Evolutionary conservation across 306 rosid genomes (phyloP).

Genomic region (Sicyos baderoa): DNA sequence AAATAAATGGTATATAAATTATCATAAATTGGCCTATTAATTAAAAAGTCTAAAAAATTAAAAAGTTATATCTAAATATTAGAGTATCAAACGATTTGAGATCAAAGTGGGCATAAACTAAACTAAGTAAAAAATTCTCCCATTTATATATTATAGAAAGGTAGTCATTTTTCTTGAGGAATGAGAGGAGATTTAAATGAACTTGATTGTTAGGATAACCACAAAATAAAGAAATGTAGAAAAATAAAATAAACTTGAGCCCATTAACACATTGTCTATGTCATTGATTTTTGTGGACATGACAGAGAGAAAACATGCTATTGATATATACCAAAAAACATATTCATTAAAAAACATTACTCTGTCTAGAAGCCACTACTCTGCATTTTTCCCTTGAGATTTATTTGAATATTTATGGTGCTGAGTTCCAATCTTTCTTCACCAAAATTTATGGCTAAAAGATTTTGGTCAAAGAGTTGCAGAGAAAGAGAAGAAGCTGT

Average conservation of each 20-base stretch:
- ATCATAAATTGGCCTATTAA: too few relatives aligned
- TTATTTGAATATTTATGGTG: neutral
- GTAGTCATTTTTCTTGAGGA: too few relatives aligned
- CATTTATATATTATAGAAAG: too few relatives aligned
- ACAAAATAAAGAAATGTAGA: neutral
- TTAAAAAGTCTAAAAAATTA: too few relatives aligned
- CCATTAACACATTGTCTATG: neutral
- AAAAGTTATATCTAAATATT: too few relatives aligned
- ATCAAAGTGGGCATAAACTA: too few relatives aligned
- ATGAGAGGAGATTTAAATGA: neutral
- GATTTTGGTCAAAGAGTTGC: neutral
- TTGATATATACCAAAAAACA: neutral
- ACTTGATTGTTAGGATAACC: neutral
- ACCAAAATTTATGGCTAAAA: neutral
- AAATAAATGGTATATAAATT: too few relatives aligned
- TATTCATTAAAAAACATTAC: neutral
- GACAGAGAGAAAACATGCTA: neutral
- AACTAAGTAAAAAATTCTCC: too few relatives aligned
- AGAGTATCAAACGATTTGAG: too few relatives aligned
- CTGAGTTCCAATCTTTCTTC: neutral
- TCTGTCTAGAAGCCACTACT: neutral
- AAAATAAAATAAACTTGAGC: neutral
- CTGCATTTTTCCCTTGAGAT: neutral
- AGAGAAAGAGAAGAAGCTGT: neutral
- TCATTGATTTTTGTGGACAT: slow-evolving; percentile 1